These are phyloP conservation scores for Xanthoconium separans DNA, from an alignment of 1,284 basidiomycete genomes.

Conservation along the genomic window DNA sequence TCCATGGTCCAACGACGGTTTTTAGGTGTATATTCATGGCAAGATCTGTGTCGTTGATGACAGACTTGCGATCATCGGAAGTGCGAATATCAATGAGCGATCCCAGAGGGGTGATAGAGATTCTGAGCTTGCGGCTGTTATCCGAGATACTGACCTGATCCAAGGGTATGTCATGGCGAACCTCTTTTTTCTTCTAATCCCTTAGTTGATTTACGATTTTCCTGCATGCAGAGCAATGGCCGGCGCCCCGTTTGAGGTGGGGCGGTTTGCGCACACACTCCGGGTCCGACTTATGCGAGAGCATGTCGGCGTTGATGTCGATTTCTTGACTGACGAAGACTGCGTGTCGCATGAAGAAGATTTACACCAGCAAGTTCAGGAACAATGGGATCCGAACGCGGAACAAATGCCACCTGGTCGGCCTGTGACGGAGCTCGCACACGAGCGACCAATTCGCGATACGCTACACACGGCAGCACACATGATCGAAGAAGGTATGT, in stretches of 20 bases:
- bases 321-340: slow-evolving; percentile 81
- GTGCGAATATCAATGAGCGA: slow-evolving; percentile 98
- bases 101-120: slow-evolving; percentile 96
- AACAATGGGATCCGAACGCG: slow-evolving; percentile 77
- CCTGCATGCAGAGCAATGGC: slow-evolving; percentile 75
- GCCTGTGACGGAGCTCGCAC: slow-evolving; percentile 39
- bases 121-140: slow-evolving; percentile 90
- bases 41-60: slow-evolving; percentile 92
- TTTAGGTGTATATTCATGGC: slow-evolving; percentile 84
- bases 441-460: slow-evolving; percentile 33
- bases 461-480: slow-evolving; percentile 41
- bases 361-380: slow-evolving; percentile 51
- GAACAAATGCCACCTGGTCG: slow-evolving; percentile 60
- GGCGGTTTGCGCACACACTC: slow-evolving; percentile 93
- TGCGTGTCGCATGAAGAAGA: slow-evolving; percentile 62
- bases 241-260: slow-evolving; percentile 93
- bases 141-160: slow-evolving; percentile 97
- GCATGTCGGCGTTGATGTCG: slow-evolving; percentile 94
- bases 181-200: not conserved
- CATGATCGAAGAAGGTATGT: slow-evolving; percentile 50
- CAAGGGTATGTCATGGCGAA: slow-evolving; percentile 56
- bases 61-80: slow-evolving; percentile 96
- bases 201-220: slow-evolving; percentile 2
- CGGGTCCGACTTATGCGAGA: slow-evolving; percentile 95
- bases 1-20: slow-evolving; percentile 5